Conservation (phyloP, 2,329 filamentous ascomycete species). For the Calcarisporium arbuscula region DNA sequence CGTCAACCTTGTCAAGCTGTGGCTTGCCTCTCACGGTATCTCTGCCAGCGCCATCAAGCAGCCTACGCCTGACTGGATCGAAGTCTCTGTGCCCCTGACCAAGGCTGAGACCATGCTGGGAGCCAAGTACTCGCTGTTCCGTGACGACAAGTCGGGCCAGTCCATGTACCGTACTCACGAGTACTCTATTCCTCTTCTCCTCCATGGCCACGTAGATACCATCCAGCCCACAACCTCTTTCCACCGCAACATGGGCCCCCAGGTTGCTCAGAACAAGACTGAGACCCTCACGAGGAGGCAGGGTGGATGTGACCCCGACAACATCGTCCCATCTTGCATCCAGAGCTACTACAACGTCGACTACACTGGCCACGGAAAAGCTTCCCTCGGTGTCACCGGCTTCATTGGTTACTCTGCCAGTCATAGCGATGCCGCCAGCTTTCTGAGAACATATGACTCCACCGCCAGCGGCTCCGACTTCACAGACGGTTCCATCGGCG, state of each 20-base stretch:
- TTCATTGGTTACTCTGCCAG: slow-evolving; percentile 9
- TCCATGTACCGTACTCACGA: slow-evolving; percentile 11
- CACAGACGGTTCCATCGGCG: slow-evolving; percentile 6
- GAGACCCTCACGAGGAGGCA: background rate
- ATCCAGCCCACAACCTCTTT: slow-evolving; percentile 12
- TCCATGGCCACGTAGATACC: slow-evolving; percentile 11
- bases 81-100: slow-evolving; percentile 2
- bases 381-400: slow-evolving; percentile 8
- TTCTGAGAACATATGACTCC: slow-evolving; percentile 2
- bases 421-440: slow-evolving; percentile 7
- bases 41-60: background rate
- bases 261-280: slow-evolving; percentile 1
- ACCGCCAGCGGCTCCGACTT: slow-evolving; percentile 5
- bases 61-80: slow-evolving; percentile 1
- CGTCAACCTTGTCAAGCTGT: slow-evolving; percentile 2
- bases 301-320: background rate
- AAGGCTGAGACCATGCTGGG: slow-evolving; percentile 4
- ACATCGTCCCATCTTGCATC: slow-evolving; percentile 10
- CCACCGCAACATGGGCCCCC: slow-evolving; percentile 7
- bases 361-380: slow-evolving; percentile 8
- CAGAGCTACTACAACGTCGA: slow-evolving; percentile 9
- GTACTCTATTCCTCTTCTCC: slow-evolving; percentile 11
- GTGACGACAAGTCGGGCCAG: background rate
- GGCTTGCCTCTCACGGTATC: slow-evolving; percentile 5
- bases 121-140: slow-evolving; percentile 3